phyloP scores from a whole-genome alignment of 2,329 filamentous ascomycete species.

The Microcera coccophila region DNA sequence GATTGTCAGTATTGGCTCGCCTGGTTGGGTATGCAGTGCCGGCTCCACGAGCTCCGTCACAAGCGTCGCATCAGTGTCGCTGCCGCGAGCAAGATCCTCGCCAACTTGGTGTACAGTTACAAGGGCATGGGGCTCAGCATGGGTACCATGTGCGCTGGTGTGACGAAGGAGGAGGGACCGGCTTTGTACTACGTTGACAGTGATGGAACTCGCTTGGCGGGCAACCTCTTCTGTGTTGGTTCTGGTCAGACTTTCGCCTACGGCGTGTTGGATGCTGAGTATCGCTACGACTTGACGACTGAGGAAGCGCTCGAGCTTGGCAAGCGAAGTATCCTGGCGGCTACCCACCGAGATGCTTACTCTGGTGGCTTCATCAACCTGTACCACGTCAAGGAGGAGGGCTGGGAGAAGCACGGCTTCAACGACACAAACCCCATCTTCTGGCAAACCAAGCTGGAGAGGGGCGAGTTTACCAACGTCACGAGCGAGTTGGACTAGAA shows the following conservation, averaged over 20 bases:
- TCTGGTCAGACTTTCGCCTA: constrained; percentile 99
- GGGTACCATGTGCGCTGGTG: constrained; percentile 99
- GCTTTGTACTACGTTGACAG: constrained; percentile 97
- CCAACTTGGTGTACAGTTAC: constrained; percentile 97
- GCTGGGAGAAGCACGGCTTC: constrained; percentile 99
- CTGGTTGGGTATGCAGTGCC: constrained; percentile 98
- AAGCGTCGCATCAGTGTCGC: constrained; percentile 98
- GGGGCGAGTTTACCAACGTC: constrained; percentile 97
- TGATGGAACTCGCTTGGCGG: constrained; percentile 86
- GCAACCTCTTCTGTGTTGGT: constrained; percentile 97
- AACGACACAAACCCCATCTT: constrained; percentile 98
- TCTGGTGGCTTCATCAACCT: constrained; percentile 98
- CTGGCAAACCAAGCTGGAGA: constrained; percentile 98
- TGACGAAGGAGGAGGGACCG: constrained; percentile 90
- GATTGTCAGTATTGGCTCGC: constrained; percentile 99
- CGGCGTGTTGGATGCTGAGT: constrained; percentile 94
- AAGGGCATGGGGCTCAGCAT: constrained; percentile 98
- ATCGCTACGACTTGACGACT: constrained; percentile 80
- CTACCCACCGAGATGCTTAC: constrained; percentile 96
- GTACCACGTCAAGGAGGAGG: constrained; percentile 98
- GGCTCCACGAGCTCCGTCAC: constrained; percentile 97
- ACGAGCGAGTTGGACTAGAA: constrained; percentile 72
- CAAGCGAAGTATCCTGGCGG: constrained; percentile 86
- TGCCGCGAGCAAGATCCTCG: constrained; percentile 95
- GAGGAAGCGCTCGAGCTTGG: constrained; percentile 90